Base-by-base conservation (phyloP, 2,329 filamentous ascomycete genomes). In the Fusarium sp. region DNA sequence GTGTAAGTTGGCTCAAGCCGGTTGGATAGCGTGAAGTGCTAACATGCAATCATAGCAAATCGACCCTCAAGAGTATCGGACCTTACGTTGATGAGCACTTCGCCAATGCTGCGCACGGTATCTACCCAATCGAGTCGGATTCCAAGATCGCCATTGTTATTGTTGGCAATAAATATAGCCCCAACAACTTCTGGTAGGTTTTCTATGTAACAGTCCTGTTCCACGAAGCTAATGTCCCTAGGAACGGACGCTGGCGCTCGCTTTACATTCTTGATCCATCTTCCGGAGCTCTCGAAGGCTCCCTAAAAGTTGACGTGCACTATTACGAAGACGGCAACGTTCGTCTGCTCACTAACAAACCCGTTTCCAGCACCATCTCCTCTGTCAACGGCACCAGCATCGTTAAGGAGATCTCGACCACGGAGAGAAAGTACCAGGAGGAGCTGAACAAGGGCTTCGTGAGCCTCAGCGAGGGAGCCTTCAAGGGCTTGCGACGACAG, bases 321-420 rank as follows among this genome's bases (percentile, higher is more conserved):
- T 99, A 99, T 87, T 99, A 99, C 85, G 96, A 99, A 84, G 97
- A 99, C 80, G 96, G 96, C 70, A 99, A 99, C 80, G 96, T 99
- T 64, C 92, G 96, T 5, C 88, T 99, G 66, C 87, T 95, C 72
- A 98, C 96, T n/a, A 92, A 89, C 78, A 98, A 98, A 84, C 86
- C 92, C 16, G 81, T 95, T 18, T 86, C 86, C 2, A 81, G 88
- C 7, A 89, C 88, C 14, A 81, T 93, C n/a, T 82, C 90, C 3
- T 90, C 88, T 2, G 86, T 86, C 42, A 89, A 88, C 4, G 91
- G 90, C 12, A 87, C 89, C 1, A 92, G 91, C 39, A 89, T 98
- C 51, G 86, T 92, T 72, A 91, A 90, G 82, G 92, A 94, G 80
- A 94, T 99, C 76, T 92, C 93, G 9, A 84, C 86, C 9, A 88